Evolutionary conservation across 306 rosid genomes (phyloP).

Genomic region (Acacia crassicarpa): DNA sequence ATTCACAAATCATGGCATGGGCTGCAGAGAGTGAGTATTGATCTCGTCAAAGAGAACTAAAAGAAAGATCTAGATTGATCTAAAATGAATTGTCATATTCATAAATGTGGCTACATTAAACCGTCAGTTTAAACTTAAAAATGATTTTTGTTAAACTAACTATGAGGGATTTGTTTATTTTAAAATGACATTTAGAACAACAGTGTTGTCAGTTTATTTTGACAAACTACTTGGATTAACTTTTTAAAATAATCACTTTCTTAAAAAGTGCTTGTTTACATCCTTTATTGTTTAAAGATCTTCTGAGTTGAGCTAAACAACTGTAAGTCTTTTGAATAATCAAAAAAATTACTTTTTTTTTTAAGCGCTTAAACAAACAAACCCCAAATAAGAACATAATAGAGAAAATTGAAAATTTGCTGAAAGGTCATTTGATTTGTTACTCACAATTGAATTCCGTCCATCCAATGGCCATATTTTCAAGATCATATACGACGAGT

Average conservation of each 20-base stretch:
- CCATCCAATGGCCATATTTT: conserved; percentile 74
- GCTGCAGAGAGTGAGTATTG: background rate
- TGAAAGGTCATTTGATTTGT: conserved; percentile 19
- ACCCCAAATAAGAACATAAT: conserved; percentile 4
- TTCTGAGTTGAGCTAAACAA: background rate
- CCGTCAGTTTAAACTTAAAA: background rate
- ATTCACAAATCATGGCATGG: background rate
- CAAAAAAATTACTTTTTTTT: background rate
- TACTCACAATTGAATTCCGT: conserved; percentile 78
- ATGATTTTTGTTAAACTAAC: too few species aligned
- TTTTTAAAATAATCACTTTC: background rate
- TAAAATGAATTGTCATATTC: conserved; percentile 6
- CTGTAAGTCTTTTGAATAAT: background rate
- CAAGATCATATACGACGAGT: conserved; percentile 72
- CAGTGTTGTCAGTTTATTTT: too few species aligned
- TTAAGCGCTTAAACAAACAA: background rate
- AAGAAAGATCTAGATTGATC: conserved; percentile 12
- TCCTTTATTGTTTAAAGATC: background rate
- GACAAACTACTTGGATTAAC: background rate
- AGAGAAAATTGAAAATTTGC: conserved; percentile 5
- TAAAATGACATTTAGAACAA: background rate
- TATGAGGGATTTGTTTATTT: background rate
- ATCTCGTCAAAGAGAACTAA: conserved; percentile 14
- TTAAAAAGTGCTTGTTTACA: background rate
- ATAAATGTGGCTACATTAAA: background rate